Base-by-base conservation (phyloP, 2,329 filamentous ascomycete species). In the Diplodia mutila region DNA sequence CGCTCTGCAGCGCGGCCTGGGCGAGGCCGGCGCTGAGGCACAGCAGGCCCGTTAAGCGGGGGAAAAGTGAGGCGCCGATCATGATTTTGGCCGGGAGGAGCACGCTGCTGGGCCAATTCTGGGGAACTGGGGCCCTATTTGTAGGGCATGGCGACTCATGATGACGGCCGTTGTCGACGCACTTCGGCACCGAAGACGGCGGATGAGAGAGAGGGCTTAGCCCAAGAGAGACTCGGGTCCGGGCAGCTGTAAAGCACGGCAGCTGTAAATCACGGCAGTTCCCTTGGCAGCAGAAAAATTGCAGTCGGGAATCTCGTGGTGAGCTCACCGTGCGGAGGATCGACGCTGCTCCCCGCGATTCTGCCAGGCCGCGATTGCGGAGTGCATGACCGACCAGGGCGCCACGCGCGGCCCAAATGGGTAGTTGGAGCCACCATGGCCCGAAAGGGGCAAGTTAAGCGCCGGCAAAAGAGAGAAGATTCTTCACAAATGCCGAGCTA, bases 271-370 rank as follows among this genome's bases (percentile, higher is more conserved):
- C 6, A 32, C 29, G 57, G 42, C 27, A 51, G 37, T 25, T n/a
- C 12, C 21, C 34, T n/a, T 5, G 59, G 8, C 12, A 14, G 21
- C 27, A 18, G 12, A n/a, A 39, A 52, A 63, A 9, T 27, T 51
- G n/a, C n/a, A 32, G 16, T 39, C 25, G 11, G 29, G 9, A 27
- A 25, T 48, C n/a, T 46, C 16, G 39, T 32, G 57, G 21, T 46
- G 54, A 46, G 54, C 54, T 59, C 54, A 59, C 54, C 37, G 59
- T 63, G 59, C 59, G 59, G 59, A 63, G 59, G 59, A 63, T 63
- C 59, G 59, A 11, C 59, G 29, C 59, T 37, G 57, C 39, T 23
- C 57, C 27, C 57, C 57, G 57, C 57, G n/a, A n/a, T n/a, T n/a
- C n/a, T n/a, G n/a, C n/a, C n/a, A n/a, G n/a, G n/a, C n/a, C n/a